phyloP scores from a whole-genome alignment of 805 yeast species.

The Kregervanrija delftensis region DNA sequence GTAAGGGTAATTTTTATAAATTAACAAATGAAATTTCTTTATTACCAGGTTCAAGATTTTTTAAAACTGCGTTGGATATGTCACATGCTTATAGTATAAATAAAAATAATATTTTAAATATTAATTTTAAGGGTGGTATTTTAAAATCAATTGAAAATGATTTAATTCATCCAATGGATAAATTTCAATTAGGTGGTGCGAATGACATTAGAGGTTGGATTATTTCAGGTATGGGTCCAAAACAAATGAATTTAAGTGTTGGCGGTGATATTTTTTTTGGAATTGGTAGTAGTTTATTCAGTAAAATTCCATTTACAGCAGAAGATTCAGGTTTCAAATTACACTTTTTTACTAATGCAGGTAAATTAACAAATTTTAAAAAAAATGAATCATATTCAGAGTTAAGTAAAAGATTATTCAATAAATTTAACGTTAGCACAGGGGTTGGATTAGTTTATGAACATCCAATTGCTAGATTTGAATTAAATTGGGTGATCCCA shows the following conservation, averaged over 20 bases:
- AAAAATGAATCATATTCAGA: constrained; percentile 1
- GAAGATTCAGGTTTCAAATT: constrained; percentile 40
- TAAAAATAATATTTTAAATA: constrained; percentile 14
- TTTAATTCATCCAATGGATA: constrained; percentile 37
- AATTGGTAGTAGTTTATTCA: constrained; percentile 39
- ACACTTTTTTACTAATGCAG: constrained; percentile 43
- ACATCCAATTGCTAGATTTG: constrained; percentile 54
- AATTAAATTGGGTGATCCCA: constrained; percentile 49
- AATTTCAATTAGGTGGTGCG: constrained; percentile 54
- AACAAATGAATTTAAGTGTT: constrained; percentile 38
- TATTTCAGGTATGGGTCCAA: constrained; percentile 50
- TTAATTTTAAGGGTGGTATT: constrained; percentile 22
- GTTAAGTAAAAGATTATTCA: constrained; percentile 3
- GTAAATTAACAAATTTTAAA: constrained; percentile 32
- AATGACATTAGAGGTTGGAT: constrained; percentile 49
- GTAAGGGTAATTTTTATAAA: constrained; percentile 32
- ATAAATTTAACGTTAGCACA: constrained; percentile 21
- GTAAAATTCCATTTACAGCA: constrained; percentile 35
- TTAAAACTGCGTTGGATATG: constrained; percentile 37
- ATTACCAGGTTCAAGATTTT: constrained; percentile 26
- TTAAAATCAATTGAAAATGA: constrained; percentile 13
- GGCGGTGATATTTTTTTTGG: constrained; percentile 47
- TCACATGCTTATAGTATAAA: constrained; percentile 27
- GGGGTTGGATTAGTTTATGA: constrained; percentile 48
- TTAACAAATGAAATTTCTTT: constrained; percentile 20